phyloP scores from a whole-genome alignment of 306 rosid species.

The Acacia crassicarpa region DNA sequence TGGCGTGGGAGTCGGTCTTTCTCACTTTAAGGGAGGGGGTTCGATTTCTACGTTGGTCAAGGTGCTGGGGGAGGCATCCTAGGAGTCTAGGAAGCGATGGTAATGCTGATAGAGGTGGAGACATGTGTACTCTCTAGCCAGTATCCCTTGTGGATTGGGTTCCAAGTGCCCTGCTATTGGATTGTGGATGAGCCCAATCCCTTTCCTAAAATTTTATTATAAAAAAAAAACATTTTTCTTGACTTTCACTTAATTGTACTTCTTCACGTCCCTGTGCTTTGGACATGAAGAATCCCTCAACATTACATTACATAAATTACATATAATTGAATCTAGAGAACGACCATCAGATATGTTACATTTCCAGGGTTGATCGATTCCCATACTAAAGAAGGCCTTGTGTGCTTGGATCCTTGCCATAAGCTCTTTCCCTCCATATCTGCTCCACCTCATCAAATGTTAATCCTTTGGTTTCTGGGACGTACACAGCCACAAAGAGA shows the following conservation, averaged over 20 bases:
- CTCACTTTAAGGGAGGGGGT: too few species aligned
- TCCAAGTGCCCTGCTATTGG: too few species aligned
- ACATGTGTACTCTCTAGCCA: too few species aligned
- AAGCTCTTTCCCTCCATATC: constrained; percentile 84
- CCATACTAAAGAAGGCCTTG: constrained; percentile 53
- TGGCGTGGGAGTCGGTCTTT: too few species aligned
- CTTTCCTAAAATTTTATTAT: too few species aligned
- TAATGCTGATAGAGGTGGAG: too few species aligned
- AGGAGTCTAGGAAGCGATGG: too few species aligned
- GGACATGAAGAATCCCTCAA: neutral
- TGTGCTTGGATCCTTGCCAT: constrained; percentile 51
- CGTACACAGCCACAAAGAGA: constrained; percentile 52
- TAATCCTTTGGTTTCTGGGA: constrained; percentile 92
- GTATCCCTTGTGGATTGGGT: too few species aligned
- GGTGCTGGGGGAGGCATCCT: too few species aligned
- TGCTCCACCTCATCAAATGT: constrained; percentile 88
- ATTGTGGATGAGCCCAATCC: too few species aligned
- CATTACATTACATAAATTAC: neutral
- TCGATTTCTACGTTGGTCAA: too few species aligned
- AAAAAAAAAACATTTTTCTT: too few species aligned
- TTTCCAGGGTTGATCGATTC: constrained; percentile 9
- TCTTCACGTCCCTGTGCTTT: neutral
- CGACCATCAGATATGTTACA: neutral
- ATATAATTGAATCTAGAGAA: neutral
- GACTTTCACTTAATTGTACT: neutral